A percentile compares a stretch with the other conserved stretches of the same genome.
Evolutionary conservation across 805 yeast genomes (phyloP).

Genomic region (Candida lessepsii): DNA sequence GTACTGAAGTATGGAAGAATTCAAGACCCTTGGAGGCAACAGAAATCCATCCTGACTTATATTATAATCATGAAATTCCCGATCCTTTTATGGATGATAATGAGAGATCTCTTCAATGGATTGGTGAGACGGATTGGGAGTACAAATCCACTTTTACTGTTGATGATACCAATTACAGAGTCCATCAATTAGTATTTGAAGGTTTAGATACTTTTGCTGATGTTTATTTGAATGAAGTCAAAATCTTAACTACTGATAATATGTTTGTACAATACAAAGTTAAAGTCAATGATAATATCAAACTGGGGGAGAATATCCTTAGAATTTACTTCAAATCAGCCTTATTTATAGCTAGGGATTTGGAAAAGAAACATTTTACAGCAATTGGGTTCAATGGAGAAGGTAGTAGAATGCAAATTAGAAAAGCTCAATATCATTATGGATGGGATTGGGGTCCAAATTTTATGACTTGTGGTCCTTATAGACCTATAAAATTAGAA

Average conservation of each 20-base stretch:
- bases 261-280: slow-evolving; percentile 41
- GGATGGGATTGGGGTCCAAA: slow-evolving; percentile 63
- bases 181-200: slow-evolving; percentile 34
- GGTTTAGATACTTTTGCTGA: slow-evolving; percentile 46
- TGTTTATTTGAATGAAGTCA: slow-evolving; percentile 37
- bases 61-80: slow-evolving; percentile 35
- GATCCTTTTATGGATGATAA: slow-evolving; percentile 47
- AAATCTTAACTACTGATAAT: slow-evolving; percentile 38
- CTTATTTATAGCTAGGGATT: slow-evolving; percentile 27
- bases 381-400: slow-evolving; percentile 43
- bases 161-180: background rate
- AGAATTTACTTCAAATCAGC: slow-evolving; percentile 40
- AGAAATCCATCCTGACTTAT: slow-evolving; percentile 44
- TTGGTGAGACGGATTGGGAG: slow-evolving; percentile 51
- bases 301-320: slow-evolving; percentile 26
- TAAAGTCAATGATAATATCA: slow-evolving; percentile 21
- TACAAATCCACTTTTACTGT: slow-evolving; percentile 28
- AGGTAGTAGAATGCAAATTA: slow-evolving; percentile 38
- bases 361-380: slow-evolving; percentile 30
- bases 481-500: slow-evolving; percentile 33
- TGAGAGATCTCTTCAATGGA: slow-evolving; percentile 49
- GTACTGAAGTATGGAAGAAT: slow-evolving; percentile 12
- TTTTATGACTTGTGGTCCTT: slow-evolving; percentile 46
- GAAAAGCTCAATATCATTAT: slow-evolving; percentile 54
- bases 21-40: slow-evolving; percentile 12